Base-by-base conservation (phyloP, 805 yeast species). In the Komagataella kurtzmanii region DNA sequence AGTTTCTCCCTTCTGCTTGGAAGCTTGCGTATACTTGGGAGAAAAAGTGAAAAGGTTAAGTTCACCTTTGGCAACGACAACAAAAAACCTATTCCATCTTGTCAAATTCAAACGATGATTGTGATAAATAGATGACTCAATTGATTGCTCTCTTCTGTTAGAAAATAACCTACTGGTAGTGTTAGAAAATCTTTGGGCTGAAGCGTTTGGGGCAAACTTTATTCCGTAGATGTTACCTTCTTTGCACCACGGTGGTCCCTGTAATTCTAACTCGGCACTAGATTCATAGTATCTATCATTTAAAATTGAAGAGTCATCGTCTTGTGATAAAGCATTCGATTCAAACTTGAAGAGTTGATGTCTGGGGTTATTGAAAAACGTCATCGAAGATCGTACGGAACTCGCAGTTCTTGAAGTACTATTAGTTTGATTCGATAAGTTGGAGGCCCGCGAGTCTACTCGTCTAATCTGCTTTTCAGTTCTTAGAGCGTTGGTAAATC, bases 171-270 rank as follows among this genome's bases (percentile, higher is more conserved):
- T 44, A 85, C 59, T 30, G 40, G 40, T 10, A 3, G 12, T 30
- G 40, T 30, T 30, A 14, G 40, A 30, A 30, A 30, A 30, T 14
- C 40, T 30, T 30, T 30, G 40, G 8, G 40, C 6, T 8, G 40
- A 30, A 30, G 40, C 14, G 14, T 30, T 30, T 30, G 40, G 12
- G 12, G 40, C 14, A 14, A 30, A 30, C n/a, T 30, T 30, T 30
- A 30, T 7, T 30, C 40, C 40, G 14, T 10, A 30, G 3, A 30
- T 30, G n/a, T 30, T 30, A 1, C 93, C 91, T 65, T 85, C 91
- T 60, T 85, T 82, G 52, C 81, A 73, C 79, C 87, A 85, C 1
- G 93, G 91, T 0, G 90, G 80, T 1, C 91, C 91, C 50, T 74
- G 74, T 48, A 80, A 68, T 59, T 82, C 89, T 53, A 83, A 68